Evolutionary conservation across 1,139 yeast species (phyloP).

Genomic region (Hemisphaericaspora subhashii): DNA sequence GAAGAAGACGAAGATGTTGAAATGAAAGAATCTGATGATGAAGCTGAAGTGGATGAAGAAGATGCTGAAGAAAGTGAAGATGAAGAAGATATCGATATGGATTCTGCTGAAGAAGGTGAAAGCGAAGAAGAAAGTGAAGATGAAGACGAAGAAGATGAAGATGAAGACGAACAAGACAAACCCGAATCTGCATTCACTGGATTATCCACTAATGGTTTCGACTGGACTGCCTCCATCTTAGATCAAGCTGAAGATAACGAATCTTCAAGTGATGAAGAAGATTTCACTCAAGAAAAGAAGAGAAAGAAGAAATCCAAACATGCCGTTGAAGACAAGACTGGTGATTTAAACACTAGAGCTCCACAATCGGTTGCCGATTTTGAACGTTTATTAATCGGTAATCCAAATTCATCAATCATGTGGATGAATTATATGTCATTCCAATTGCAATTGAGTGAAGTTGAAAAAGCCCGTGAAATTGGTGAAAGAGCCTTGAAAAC

Average conservation of each 20-base stretch:
- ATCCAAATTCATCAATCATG: slow-evolving; percentile 87
- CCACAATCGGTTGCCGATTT: slow-evolving; percentile 92
- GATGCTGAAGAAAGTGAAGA: slow-evolving; percentile 26
- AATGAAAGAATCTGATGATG: slow-evolving; percentile 25
- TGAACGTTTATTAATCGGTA: slow-evolving; percentile 86
- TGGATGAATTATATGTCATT: slow-evolving; percentile 99
- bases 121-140: slow-evolving; percentile 23
- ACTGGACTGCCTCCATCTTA: slow-evolving; percentile 89
- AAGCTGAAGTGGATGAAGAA: slow-evolving; percentile 25
- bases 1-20: slow-evolving; percentile 34
- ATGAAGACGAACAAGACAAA: slow-evolving; percentile 22
- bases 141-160: slow-evolving; percentile 22
- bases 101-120: slow-evolving; percentile 22
- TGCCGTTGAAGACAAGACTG: slow-evolving; percentile 76
- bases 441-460: slow-evolving; percentile 90
- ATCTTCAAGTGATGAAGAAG: slow-evolving; percentile 54
- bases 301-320: slow-evolving; percentile 42
- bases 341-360: slow-evolving; percentile 75
- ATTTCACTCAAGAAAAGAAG: slow-evolving; percentile 48
- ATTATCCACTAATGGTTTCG: slow-evolving; percentile 81
- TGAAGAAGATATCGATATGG: slow-evolving; percentile 13
- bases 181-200: slow-evolving; percentile 40
- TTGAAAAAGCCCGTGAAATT: slow-evolving; percentile 91
- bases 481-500: slow-evolving; percentile 91
- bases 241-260: slow-evolving; percentile 70